Base-by-base conservation (phyloP, 306 rosid species). In the Cicer pinnatifidum region DNA sequence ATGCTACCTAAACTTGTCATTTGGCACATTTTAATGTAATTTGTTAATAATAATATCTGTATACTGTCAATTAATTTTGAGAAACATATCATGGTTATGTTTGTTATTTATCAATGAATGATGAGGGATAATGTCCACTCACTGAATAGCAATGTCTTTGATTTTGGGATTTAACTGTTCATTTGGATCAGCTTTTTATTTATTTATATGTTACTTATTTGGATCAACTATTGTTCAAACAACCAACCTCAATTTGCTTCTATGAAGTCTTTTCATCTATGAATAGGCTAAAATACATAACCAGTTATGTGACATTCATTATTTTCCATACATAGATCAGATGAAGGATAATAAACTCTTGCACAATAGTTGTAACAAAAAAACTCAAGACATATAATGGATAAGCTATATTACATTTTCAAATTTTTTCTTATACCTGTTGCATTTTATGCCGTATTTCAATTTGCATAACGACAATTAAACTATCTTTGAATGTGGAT, bases 31-130 rank as follows among this genome's bases (percentile, higher is more conserved):
- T 81, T 69, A 52, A 1, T 47, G 71, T 67, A 82, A 86, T 81
- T 84, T 84, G 85, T 82, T 71, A 81, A 82, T 87, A 81, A 82
- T 87, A 85, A 75, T 67, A 72, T 79, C 48, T 83, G 68, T 59
- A 69, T 39, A 64, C 65, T 81, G 52, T 59, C 75, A 33, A 33
- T 82, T 77, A 73, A 72, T 58, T 72, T 50, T 72, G 63, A 67
- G 16, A 54, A 61, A 59, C 75, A 75, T 9, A 45, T 75, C 58
- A 63, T 54, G 73, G 20, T 75, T 67, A 53, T 48, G 64, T 28
- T 44, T 51, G 63, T 69, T 60, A 69, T 60, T 54, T 19, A 63
- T 53, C 33, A 45, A 39, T 62, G 16, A 51, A 62, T 75, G 69
- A 40, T 61, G 61, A 75, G 20, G 75, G 75, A 59, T 60, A 40